These are phyloP conservation scores for Rubia yunnanensis DNA, from an alignment of 257 asterid genomes.

Conservation along the genomic window DNA sequence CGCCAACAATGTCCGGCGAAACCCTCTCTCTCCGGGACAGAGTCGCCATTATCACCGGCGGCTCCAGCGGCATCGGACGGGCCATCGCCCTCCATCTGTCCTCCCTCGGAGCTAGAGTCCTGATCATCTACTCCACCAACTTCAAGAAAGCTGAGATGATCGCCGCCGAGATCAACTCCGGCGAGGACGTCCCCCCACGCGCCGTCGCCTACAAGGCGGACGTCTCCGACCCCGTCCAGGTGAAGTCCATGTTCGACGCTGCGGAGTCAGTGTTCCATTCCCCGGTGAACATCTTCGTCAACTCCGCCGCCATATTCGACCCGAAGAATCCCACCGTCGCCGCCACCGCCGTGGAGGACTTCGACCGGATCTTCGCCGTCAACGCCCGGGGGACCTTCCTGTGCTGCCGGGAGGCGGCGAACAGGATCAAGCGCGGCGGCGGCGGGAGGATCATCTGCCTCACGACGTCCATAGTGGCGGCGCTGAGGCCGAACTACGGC, in stretches of 20 bases:
- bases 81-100: conserved; percentile 45
- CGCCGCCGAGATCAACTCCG: conserved; percentile 23
- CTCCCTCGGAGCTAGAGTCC: conserved; percentile 47
- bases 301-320: neutral
- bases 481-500: neutral
- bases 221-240: neutral
- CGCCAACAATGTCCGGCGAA: neutral
- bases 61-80: conserved; percentile 30
- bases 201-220: neutral
- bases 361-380: neutral
- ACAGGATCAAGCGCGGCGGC: neutral
- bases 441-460: neutral
- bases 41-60: conserved; percentile 33
- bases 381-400: neutral
- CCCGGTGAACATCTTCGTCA: neutral
- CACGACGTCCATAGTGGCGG: neutral
- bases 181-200: neutral
- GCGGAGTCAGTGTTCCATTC: neutral
- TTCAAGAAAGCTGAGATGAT: conserved; percentile 23
- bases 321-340: neutral
- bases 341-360: neutral
- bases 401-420: neutral
- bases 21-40: conserved; percentile 17
- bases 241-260: neutral
- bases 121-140: conserved; percentile 47